Evolutionary conservation across 2,329 filamentous ascomycete genomes (phyloP), one percentile per base, ranked within the genome.

Genomic region (Fusarium humuli): DNA sequence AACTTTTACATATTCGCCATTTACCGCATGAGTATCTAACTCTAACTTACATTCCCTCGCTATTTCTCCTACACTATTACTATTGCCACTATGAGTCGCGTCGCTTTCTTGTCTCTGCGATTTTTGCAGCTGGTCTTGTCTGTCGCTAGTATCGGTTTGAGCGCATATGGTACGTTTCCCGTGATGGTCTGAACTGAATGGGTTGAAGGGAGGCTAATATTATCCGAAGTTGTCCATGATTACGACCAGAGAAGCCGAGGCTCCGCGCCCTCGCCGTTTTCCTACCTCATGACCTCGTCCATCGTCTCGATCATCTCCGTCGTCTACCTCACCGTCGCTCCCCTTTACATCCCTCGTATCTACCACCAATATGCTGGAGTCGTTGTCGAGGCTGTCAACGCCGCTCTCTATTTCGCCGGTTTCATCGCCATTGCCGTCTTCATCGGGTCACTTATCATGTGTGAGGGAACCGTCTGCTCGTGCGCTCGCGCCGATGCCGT

Each of bases 401-500:
- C 83, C 7, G 67, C 88, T 59, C 85, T 90, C 75, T 88, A 88
- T 79, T 87, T 90, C 76, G 81, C 83, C 22, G 87, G 87, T 59
- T 90, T 90, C 79, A 82, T 88, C 71, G 86, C 86, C 12, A 82
- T 90, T 22, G 81, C 86, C 45, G 83, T 86, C 67, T 90, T 88
- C 79, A 83, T 90, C 69, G 80, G 82, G 75, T 80, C 80, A 55
- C 80, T 90, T 52, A 78, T 85, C 58, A 87, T 88, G 79, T 90
- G 88, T 79, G 81, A 82, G 29, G 88, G 88, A 44, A 81, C 80
- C 40, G 85, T 89, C 27, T 91, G 88, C 79, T 81, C 81, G 25
- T 83, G 85, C 14, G 87, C 86, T 42, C 84, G 85, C 22, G 86
- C 86, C 45, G 83, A 85, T 63, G 83, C 85, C n/a, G 85, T 84